These are phyloP conservation scores for Mycena citricolor DNA, from an alignment of 1,284 basidiomycete species.

Conservation along the genomic window DNA sequence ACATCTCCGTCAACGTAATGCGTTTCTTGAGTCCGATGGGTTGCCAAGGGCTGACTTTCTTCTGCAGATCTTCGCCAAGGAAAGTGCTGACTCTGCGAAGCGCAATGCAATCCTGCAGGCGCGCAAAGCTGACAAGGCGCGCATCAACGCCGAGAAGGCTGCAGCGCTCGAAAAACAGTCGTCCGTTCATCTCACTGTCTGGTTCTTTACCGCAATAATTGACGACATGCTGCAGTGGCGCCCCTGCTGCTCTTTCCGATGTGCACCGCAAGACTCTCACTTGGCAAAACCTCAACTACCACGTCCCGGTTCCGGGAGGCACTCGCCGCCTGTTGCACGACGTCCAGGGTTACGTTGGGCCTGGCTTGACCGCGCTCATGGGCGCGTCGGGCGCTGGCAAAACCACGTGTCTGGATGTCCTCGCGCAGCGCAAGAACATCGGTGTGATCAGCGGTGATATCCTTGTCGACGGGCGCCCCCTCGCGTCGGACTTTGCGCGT, in stretches of 20 bases:
- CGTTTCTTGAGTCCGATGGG: too few species aligned
- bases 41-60: too few species aligned
- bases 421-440: constrained; percentile 86
- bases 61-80: constrained; percentile 73
- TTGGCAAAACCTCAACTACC: constrained; percentile 72
- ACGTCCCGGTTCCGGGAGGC: constrained; percentile 73
- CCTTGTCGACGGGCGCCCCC: constrained; percentile 75
- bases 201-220: constrained; percentile 7
- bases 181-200: too few species aligned
- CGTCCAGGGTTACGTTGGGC: constrained; percentile 87
- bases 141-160: constrained; percentile 21
- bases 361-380: constrained; percentile 80
- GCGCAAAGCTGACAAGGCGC: constrained; percentile 46
- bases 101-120: constrained; percentile 56
- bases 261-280: constrained; percentile 58
- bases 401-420: constrained; percentile 84
- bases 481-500: constrained; percentile 75
- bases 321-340: constrained; percentile 66
- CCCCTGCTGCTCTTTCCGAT: constrained; percentile 7
- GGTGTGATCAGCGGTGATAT: constrained; percentile 82
- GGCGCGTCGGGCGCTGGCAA: constrained; percentile 77
- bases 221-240: constrained; percentile 10
- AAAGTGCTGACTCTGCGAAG: constrained; percentile 64
- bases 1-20: constrained; percentile 6
- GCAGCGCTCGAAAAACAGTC: too few species aligned